Base-by-base conservation (phyloP, 106 monocot species). In the Amphibolis antarctica region DNA sequence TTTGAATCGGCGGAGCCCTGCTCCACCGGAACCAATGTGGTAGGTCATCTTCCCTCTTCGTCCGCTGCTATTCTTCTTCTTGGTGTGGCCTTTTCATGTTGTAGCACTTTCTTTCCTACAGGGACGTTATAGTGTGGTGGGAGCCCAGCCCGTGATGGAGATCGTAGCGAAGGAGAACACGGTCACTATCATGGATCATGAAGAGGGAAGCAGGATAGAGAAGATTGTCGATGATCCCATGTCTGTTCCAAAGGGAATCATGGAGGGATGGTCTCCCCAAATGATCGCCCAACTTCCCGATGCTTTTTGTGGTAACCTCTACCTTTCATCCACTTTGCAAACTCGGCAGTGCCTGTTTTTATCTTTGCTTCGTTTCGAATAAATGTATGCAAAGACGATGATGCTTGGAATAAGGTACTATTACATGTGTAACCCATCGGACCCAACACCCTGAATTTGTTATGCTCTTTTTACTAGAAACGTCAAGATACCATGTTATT, bases 1-100 rank as follows among this genome's bases (percentile, higher is more conserved):
- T 89, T 84, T 25, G 94, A 94, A 71, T 89, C 94, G 14, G 89
- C 89, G 13, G 83, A 86, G 68, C 89, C 86, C 75, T 86, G 83
- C n/a, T 65, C 66, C 14, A 28, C 12, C 0, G 81, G 83, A 58
- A 78, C 77, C 46, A 89, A 75, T 76, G 83, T 86, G 9, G 94
- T 94, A 73, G 36, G 71, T 42, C 13, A 28, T 59, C 25, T 52
- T 15, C 21, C 11, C 11, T 9, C 13, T 44, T 11, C 62, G 22
- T 6, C 21, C 10, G 10, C 1, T 26, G 3, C 9, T 68, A 14
- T 31, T 62, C 31, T 17, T 25, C 42, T 17, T 25, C 20, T 10
- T 19, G 12, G 42, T 18, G 5, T 19, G 45, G 12, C 12, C n/a
- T n/a, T 29, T 51, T 67, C 31, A 26, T 56, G 25, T 50, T 47